Evolutionary conservation across 306 rosid species (phyloP).

Genomic region (Corylus americana): DNA sequence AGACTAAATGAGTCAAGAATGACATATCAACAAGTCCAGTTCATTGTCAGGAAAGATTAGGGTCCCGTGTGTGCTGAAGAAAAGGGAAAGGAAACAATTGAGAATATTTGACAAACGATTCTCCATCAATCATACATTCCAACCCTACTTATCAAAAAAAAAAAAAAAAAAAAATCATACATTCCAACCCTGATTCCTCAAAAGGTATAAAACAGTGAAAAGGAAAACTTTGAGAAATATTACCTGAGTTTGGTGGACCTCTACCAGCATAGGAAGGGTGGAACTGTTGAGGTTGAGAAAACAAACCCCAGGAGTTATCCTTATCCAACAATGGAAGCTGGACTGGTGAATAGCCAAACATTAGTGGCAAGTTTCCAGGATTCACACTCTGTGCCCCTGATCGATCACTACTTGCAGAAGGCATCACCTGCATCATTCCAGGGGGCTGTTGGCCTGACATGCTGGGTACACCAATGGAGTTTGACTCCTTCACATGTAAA

Average conservation of each 20-base stretch:
- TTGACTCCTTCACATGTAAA: slow-evolving; percentile 52
- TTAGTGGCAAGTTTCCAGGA: slow-evolving; percentile 65
- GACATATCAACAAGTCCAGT: background rate
- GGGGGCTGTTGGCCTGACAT: slow-evolving; percentile 49
- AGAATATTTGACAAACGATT: background rate
- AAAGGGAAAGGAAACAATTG: background rate
- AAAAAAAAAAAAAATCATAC: too few species aligned
- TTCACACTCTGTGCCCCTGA: slow-evolving; percentile 54
- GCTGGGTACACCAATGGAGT: slow-evolving; percentile 44
- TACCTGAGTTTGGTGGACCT: slow-evolving; percentile 76
- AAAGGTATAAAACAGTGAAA: too few species aligned
- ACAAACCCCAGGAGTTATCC: slow-evolving; percentile 77
- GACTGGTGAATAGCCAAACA: slow-evolving; percentile 77
- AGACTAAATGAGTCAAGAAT: background rate
- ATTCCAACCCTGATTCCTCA: too few species aligned
- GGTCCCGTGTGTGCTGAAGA: background rate
- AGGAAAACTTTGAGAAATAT: slow-evolving; percentile 5
- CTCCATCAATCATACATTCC: background rate
- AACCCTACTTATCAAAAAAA: background rate
- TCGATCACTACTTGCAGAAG: slow-evolving; percentile 52
- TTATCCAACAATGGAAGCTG: slow-evolving; percentile 83
- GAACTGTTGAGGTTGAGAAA: slow-evolving; percentile 72
- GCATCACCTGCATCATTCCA: slow-evolving; percentile 71
- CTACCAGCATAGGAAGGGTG: slow-evolving; percentile 63
- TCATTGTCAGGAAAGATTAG: background rate